Base-by-base conservation (phyloP, 257 asterid genomes). In the Ilex asprella region DNA sequence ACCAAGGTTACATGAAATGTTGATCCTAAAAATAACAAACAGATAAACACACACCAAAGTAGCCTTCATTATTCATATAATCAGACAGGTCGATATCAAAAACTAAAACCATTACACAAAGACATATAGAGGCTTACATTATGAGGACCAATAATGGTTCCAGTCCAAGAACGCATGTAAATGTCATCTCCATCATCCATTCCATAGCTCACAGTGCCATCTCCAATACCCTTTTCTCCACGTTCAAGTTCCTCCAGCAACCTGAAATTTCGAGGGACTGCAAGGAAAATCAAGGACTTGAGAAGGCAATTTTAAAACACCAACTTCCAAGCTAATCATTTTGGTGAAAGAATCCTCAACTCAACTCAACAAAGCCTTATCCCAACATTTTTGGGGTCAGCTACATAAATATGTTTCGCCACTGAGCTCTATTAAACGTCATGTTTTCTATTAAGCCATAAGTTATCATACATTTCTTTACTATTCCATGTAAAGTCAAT, bases 101-200 rank as follows among this genome's bases (percentile, higher is more conserved):
- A n/a, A 55, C 39, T 21, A 32, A 61, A 56, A 39, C 16, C 30
- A 39, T 46, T 46, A 46, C 13, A 14, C 6, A 10, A 2, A 46
- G 52, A 46, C 4, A 11, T 2, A 46, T 14, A 51, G 60, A 41
- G 10, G 60, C 84, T 66, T 62, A 88, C 95, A 16, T 83, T 88
- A 67, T 88, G 96, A 53, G 95, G 95, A 65, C 96, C 95, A 66
- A 88, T 73, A 12, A 87, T 81, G 67, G 95, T 89, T 72, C 96
- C 94, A 30, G 95, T 84, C 93, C 90, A 87, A 9, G 95, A 87
- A 32, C 93, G 85, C 93, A 84, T 83, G 77, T 79, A 88, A 43
- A 88, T 83, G 44, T 88, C 96, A 64, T 88, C 96, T 43, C 91
- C 96, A 67, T 88, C 96, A 53, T 88, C 96, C 96, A 88, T 88